Conservation (phyloP, 129 eudicot genomes). For the Flaveria ramosissima region DNA sequence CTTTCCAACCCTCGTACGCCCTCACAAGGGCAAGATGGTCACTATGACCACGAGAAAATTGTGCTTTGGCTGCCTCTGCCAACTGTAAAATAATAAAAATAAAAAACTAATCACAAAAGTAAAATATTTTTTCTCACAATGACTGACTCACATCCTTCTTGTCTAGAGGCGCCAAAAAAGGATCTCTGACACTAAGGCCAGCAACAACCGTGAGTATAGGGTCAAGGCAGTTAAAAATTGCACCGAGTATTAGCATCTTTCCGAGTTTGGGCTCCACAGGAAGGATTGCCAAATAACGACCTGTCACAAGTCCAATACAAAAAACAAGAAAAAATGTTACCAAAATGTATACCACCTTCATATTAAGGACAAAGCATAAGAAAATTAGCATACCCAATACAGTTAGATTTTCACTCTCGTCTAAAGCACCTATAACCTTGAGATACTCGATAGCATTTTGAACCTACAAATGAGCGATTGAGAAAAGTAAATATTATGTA, state of each 20-base stretch:
- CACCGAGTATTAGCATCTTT: conserved; percentile 90
- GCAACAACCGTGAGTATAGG: conserved; percentile 87
- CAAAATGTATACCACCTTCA: neutral
- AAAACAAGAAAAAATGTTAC: neutral
- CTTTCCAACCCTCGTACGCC: conserved; percentile 92
- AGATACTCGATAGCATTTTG: conserved; percentile 95
- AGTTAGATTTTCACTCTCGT: conserved; percentile 81
- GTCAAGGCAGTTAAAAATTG: conserved; percentile 76
- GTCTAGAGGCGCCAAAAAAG: conserved; percentile 89
- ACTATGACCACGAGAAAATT: conserved; percentile 71
- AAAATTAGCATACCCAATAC: conserved; percentile 58
- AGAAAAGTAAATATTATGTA: neutral
- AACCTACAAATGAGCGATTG: conserved; percentile 49
- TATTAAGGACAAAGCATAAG: conserved; percentile 3
- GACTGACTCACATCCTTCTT: conserved; percentile 78
- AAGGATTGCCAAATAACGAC: conserved; percentile 82
- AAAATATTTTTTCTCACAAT: neutral
- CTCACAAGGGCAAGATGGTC: conserved; percentile 95
- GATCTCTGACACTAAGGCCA: conserved; percentile 93
- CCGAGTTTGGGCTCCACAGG: conserved; percentile 99
- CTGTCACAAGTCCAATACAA: conserved; percentile 44
- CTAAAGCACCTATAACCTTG: conserved; percentile 87
- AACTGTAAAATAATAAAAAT: conserved; percentile 51
- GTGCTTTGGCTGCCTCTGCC: conserved; percentile 96
- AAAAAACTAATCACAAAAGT: neutral